Percentiles rank a stretch among this genome's conserved stretches.
Conservation (phyloP, 306 rosid genomes). For the Luffa acutangula region DNA sequence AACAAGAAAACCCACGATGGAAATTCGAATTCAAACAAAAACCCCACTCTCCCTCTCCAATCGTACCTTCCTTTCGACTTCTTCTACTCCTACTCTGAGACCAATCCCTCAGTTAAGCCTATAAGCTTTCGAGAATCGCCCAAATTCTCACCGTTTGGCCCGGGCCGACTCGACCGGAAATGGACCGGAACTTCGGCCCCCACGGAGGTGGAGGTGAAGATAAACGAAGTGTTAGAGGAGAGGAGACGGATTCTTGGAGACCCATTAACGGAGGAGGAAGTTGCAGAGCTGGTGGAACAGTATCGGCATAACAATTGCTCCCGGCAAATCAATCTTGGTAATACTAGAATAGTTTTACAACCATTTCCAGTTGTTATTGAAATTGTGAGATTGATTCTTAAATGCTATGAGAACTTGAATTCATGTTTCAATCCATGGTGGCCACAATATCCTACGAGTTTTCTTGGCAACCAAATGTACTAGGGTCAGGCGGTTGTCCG, state of each 20-base stretch:
- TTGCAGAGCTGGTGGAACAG: conserved; percentile 61
- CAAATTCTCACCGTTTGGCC: conserved; percentile 82
- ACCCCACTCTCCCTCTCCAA: conserved; percentile 25
- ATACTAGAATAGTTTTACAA: background rate
- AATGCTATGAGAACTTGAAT: background rate
- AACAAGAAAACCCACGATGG: background rate
- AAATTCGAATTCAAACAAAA: conserved; percentile 14
- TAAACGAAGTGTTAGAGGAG: conserved; percentile 25
- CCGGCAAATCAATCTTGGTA: conserved; percentile 78
- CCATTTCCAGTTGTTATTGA: background rate
- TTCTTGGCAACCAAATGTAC: too few species aligned
- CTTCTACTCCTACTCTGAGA: conserved; percentile 73
- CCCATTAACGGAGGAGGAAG: conserved; percentile 62
- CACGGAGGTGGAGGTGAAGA: conserved; percentile 27
- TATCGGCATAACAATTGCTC: conserved; percentile 74
- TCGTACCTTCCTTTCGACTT: conserved; percentile 76
- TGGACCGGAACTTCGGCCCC: conserved; percentile 76
- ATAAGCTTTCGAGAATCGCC: conserved; percentile 83
- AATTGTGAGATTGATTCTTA: background rate
- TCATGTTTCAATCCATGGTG: too few species aligned
- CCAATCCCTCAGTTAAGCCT: conserved; percentile 33
- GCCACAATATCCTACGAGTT: too few species aligned
- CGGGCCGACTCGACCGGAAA: conserved; percentile 60
- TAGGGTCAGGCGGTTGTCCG: too few species aligned
- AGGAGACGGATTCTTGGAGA: conserved; percentile 54